These are phyloP conservation scores for Orbilia quercus DNA, from an alignment of 2,329 filamentous ascomycete species.

Conservation along the genomic window DNA sequence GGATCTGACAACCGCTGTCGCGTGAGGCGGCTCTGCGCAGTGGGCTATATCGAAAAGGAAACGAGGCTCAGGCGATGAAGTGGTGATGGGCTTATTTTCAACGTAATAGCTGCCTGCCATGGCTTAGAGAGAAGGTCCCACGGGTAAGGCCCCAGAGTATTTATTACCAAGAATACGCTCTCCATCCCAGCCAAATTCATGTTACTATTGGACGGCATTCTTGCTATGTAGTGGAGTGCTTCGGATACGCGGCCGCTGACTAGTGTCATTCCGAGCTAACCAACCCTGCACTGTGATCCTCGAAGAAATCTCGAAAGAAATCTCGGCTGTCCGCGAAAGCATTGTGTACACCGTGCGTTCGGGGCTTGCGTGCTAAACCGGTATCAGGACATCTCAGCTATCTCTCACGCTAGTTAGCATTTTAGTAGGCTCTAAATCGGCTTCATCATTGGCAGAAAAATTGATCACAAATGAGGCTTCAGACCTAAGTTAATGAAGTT, in stretches of 20 bases:
- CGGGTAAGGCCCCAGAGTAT: conserved; percentile 16
- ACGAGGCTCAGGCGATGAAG: conserved; percentile 31
- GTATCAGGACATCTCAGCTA: not conserved
- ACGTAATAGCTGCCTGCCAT: conserved; percentile 34
- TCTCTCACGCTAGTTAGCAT: not conserved
- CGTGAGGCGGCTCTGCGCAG: conserved; percentile 10
- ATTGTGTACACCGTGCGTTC: not conserved
- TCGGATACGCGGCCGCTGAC: conserved; percentile 41
- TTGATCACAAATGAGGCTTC: not conserved
- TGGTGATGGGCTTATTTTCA: not conserved
- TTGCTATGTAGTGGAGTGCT: conserved; percentile 4
- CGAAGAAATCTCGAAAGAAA: not conserved
- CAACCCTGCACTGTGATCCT: conserved; percentile 12
- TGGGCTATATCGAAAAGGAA: conserved; percentile 13
- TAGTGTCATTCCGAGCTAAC: conserved; percentile 15
- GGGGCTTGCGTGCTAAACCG: not conserved
- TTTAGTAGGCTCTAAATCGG: conserved; percentile 24
- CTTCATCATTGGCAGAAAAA: conserved; percentile 10
- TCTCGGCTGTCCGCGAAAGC: conserved; percentile 11
- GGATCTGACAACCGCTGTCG: conserved; percentile 23
- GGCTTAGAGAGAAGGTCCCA: conserved; percentile 15
- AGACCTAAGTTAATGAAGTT: conserved; percentile 13
- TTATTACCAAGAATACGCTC: conserved; percentile 35
- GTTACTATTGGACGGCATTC: conserved; percentile 4
- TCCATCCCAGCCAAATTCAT: not conserved